Evolutionary conservation across 2,329 filamentous ascomycete genomes (phyloP), one percentile per base, ranked within the genome.

Genomic region (Graphilbum fragrans): DNA sequence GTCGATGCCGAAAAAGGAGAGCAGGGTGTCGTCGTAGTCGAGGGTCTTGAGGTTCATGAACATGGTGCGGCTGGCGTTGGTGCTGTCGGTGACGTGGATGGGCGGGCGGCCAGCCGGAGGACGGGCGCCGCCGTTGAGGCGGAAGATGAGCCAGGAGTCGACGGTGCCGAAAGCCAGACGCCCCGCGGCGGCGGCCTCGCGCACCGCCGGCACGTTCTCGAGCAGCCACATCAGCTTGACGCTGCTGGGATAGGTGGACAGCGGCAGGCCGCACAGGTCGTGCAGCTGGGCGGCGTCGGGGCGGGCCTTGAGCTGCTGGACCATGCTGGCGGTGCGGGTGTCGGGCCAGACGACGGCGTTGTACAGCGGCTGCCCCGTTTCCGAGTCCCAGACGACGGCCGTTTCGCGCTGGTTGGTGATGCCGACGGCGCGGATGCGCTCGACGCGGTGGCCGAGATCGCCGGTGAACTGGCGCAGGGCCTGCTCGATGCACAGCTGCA

Each of bases 331-430:
- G 40, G 85, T 90, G 40, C 87, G 73, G 23, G 86, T 94, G 56
- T 94, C 87, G 23, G 86, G 82, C 86, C 87, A 94, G 35, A 86
- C 87, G 46, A 94, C 82, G 44, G 86, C 86, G 54, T 90, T 87
- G 64, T 85, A 73, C 16, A 94, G 66, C 4, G 86, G 77, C 58
- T 92, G 73, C 48, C 87, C 87, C 1, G 84, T 92, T 50, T 73
- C 70, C 52, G 70, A 74, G 58, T 94, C 85, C 86, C 86, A 94
- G 21, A 87, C 79, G 2, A 94, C 69, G 2, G 82, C 85, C 1
- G 87, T 94, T 61, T 94, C 87, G 56, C 87, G 79, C 66, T 94
- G 86, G 62, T 88, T 93, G 45, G 86, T 93, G 57, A 94, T 83
- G 43, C 87, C 87, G 49, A 94, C 70, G 11, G 82, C 74, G 57